Conservation (phyloP, 140 eudicot species). For the Oenanthe javanica region DNA sequence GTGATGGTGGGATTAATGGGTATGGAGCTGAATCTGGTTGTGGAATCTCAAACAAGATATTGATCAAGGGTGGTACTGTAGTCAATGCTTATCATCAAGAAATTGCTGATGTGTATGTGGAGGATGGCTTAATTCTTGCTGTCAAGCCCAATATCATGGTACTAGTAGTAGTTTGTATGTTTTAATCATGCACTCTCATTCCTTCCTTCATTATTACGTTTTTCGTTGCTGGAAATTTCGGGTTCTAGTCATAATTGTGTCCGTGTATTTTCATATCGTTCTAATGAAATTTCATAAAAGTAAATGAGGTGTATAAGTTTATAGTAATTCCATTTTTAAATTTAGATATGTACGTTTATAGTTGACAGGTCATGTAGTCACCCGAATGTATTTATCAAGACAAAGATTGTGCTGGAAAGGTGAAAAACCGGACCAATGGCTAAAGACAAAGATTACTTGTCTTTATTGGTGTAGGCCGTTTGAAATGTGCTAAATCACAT, state of each 20-base stretch:
- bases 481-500: not conserved
- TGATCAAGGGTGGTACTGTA: constrained; percentile 90
- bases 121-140: constrained; percentile 70
- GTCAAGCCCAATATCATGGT: constrained; percentile 77
- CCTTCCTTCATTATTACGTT: too few relatives aligned
- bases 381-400: not conserved
- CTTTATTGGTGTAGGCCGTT: not conserved
- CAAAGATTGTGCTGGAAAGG: not conserved
- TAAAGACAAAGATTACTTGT: not conserved
- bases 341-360: too few relatives aligned
- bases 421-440: not conserved
- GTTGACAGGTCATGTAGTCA: not conserved
- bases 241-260: not conserved
- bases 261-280: not conserved
- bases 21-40: constrained; percentile 38
- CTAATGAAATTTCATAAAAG: too few relatives aligned
- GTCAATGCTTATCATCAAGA: constrained; percentile 86
- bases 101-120: constrained; percentile 84
- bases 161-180: constrained; percentile 1
- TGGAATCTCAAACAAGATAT: constrained; percentile 44
- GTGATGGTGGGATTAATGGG: constrained; percentile 40
- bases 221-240: not conserved
- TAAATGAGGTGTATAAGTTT: too few relatives aligned
- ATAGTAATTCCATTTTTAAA: too few relatives aligned
- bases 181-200: not conserved